A percentile compares a stretch with the other conserved stretches of the same genome.
phyloP scores from a whole-genome alignment of 306 rosid genomes.

The Albizia julibrissin region DNA sequence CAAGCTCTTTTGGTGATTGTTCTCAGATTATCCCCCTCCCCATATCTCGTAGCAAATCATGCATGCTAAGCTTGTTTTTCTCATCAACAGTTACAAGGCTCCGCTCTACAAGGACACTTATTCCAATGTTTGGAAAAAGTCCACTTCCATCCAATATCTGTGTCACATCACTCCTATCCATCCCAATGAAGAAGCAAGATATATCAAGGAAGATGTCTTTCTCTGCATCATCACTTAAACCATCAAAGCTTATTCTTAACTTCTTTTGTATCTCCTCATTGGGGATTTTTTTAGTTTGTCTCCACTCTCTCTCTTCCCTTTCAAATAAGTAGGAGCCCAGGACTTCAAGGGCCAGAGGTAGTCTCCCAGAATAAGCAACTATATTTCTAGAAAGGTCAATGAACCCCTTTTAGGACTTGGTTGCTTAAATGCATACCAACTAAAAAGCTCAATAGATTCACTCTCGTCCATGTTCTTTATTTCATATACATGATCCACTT shows the following conservation, averaged over 20 bases:
- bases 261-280: background rate
- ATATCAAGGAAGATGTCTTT: conserved; percentile 32
- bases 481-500: background rate
- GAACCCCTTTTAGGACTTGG: conserved; percentile 1
- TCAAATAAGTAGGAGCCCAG: conserved; percentile 15
- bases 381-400: background rate
- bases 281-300: conserved; percentile 21
- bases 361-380: conserved; percentile 10
- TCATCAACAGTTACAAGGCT: background rate
- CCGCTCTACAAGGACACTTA: background rate
- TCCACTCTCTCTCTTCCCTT: background rate
- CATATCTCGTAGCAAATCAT: conserved; percentile 1
- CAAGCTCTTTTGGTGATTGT: background rate
- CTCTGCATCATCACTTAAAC: background rate
- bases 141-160: conserved; percentile 10
- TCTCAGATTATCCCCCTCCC: background rate
- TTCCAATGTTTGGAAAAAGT: background rate
- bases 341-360: conserved; percentile 36
- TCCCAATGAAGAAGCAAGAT: conserved; percentile 29
- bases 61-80: background rate
- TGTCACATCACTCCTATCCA: conserved; percentile 1
- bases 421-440: conserved; percentile 3
- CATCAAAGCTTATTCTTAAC: conserved; percentile 26
- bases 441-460: background rate
- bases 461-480: background rate